Evolutionary conservation across 805 yeast genomes (phyloP), one percentile per base, ranked within the genome.

Genomic region (Yamadazyma olivae): DNA sequence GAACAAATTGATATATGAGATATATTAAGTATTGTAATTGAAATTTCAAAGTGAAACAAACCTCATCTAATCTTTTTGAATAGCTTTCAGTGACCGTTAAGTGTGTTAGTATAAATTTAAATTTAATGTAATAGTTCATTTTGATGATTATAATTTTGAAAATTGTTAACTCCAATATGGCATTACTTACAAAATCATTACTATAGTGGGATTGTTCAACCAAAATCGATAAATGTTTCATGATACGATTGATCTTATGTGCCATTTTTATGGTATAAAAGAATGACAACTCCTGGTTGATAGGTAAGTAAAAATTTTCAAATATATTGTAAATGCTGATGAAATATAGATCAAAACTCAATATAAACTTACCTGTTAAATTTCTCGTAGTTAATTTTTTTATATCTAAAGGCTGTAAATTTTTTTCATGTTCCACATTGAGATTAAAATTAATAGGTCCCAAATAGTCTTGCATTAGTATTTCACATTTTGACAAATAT

Each of bases 291-390:
- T 53, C 48, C 6, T 39, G 25, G 44, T 67, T 57, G 10, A 51
- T 50, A 14, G 39, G 32, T 19, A 54, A 56, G 4, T 9, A 71
- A 36, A 60, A 68, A 24, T 70, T 43, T 36, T 62, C 59, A 13
- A 72, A 48, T 40, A 68, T 70, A 36, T 59, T 64, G 32, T 61
- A 61, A 6, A 70, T 44, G 2, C 73, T 54, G 33, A 66, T 56
- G 18, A 67, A 43, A 39, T 68, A 54, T 2, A 67, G 8, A 8
- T 32, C 53, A 16, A 48, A 41, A 15, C 6, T 8, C 16, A 30
- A 15, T 6, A n/a, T 5, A 20, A 21, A 15, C 13, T 30, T 30
- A 8, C 33, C 33, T 9, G 21, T 4, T 9, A 21, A 8, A 21
- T 21, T 30, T 30, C 18, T 30, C 4, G 17, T 10, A 13, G 14